Evolutionary conservation across 192 early-diverging fungal genomes (phyloP).

Genomic region (Podila epicladia): DNA sequence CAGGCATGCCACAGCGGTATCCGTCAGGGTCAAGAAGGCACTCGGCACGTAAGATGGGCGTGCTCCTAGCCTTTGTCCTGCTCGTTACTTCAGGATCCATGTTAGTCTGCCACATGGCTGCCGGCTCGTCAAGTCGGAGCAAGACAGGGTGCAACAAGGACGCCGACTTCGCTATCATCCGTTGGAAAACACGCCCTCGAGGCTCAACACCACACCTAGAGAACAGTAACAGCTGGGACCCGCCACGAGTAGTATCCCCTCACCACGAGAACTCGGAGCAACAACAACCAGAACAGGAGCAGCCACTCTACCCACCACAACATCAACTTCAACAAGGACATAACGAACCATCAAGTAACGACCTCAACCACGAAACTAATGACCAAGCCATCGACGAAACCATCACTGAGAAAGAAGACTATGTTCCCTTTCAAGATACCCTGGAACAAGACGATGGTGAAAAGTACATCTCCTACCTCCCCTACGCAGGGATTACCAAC

Average conservation of each 20-base stretch:
- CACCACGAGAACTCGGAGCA: background rate
- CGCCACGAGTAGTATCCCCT: background rate
- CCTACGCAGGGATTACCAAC: constrained; percentile 51
- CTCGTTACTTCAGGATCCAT: constrained; percentile 36
- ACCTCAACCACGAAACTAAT: constrained; percentile 1
- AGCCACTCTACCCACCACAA: background rate
- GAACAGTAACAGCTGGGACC: background rate
- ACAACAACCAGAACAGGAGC: constrained; percentile 4
- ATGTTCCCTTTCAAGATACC: constrained; percentile 30
- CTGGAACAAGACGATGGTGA: constrained; percentile 15
- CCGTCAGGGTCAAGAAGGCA: constrained; percentile 14
- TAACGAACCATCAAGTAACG: background rate
- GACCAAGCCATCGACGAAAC: constrained; percentile 7
- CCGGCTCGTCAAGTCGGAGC: constrained; percentile 3
- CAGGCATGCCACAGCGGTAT: constrained; percentile 18
- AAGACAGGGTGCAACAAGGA: constrained; percentile 28
- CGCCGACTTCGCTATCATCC: constrained; percentile 41
- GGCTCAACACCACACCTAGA: too few species aligned
- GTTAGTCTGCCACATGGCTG: constrained; percentile 36
- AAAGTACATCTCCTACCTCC: constrained; percentile 37
- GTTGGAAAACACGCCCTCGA: constrained; percentile 17
- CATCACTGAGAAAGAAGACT: constrained; percentile 17
- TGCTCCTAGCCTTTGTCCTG: constrained; percentile 32
- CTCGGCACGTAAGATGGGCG: constrained; percentile 20
- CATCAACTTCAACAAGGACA: background rate